phyloP scores from a whole-genome alignment of 345 rosid species.

The Cardamine occulta region DNA sequence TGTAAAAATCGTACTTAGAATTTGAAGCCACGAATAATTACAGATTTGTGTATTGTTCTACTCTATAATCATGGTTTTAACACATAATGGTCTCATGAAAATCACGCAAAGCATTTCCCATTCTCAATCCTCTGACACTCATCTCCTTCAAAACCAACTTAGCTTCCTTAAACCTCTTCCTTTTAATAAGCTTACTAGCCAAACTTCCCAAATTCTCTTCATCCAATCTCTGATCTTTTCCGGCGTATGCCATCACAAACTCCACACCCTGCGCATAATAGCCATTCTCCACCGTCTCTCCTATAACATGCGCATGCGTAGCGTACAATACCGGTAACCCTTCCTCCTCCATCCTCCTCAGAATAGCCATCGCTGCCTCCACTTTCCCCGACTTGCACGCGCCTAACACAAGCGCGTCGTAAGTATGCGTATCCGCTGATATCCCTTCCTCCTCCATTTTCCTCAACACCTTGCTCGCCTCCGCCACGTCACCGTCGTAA shows the following conservation, averaged over 20 bases:
- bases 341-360: conserved; percentile 71
- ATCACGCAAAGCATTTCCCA: conserved; percentile 42
- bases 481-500: conserved; percentile 47
- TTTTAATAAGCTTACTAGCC: conserved; percentile 53
- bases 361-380: conserved; percentile 58
- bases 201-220: conserved; percentile 57
- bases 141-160: conserved; percentile 59
- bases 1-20: not conserved
- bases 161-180: conserved; percentile 51
- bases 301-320: conserved; percentile 60
- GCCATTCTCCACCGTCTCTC: conserved; percentile 48
- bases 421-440: conserved; percentile 56
- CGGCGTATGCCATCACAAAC: conserved; percentile 57
- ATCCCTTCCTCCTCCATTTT: conserved; percentile 57
- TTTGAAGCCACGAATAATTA: not conserved
- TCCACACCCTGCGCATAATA: conserved; percentile 52
- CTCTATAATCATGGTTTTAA: conserved; percentile 8
- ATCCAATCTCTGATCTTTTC: conserved; percentile 57
- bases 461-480: conserved; percentile 51
- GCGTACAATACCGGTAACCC: conserved; percentile 53
- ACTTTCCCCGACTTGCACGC: conserved; percentile 63
- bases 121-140: conserved; percentile 48
- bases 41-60: not conserved
- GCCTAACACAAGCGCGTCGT: conserved; percentile 75
- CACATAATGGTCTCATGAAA: conserved; percentile 5